Conservation (phyloP, 768 basidiomycete genomes). For the Trametes sanguinea region DNA sequence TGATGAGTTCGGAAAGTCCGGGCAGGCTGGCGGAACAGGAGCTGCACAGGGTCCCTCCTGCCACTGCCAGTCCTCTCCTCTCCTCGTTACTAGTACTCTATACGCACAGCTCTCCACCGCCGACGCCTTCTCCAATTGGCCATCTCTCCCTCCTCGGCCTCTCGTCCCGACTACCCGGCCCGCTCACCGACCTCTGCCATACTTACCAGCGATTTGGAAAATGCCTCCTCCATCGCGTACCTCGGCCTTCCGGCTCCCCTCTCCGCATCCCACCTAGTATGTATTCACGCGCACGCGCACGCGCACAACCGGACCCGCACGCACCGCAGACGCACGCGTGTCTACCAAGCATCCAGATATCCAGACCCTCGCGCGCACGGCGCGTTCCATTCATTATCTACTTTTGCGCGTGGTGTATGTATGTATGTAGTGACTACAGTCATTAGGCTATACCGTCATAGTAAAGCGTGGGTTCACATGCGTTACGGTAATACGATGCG, state of each 20-base stretch:
- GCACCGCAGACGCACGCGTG: no score
- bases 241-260: background rate
- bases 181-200: background rate
- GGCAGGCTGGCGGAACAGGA: background rate
- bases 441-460: background rate
- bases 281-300: background rate
- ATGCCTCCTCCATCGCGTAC: background rate
- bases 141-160: background rate
- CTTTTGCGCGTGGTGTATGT: background rate
- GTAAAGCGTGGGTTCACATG: background rate
- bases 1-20: background rate
- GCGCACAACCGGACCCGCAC: background rate
- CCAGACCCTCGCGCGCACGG: background rate
- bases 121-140: background rate
- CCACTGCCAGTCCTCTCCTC: background rate
- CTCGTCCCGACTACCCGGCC: slow-evolving; percentile 4
- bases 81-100: background rate
- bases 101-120: no score
- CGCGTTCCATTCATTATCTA: background rate
- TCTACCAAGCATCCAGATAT: background rate
- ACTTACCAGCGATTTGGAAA: background rate
- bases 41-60: no score
- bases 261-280: background rate
- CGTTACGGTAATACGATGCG: background rate
- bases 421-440: background rate